Conservation (phyloP, 306 rosid species). For the Cicer arietinum region DNA sequence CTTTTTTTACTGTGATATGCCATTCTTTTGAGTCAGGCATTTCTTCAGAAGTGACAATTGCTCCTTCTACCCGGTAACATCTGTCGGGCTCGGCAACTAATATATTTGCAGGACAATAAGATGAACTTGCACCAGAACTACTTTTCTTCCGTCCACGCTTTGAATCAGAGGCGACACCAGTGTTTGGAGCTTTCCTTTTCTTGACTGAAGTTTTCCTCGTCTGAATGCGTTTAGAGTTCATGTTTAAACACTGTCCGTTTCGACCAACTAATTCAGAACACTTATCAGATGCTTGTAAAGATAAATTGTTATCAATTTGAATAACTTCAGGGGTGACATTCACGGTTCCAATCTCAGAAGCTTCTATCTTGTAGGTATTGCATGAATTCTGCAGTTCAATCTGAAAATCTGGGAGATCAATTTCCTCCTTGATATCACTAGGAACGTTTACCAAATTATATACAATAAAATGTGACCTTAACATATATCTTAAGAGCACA, state of each 20-base stretch:
- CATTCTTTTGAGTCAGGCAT: conserved; percentile 59
- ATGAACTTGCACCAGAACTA: conserved; percentile 38
- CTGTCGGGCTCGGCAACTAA: conserved; percentile 63
- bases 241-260: conserved; percentile 49
- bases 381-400: conserved; percentile 6
- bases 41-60: conserved; percentile 58
- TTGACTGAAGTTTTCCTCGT: conserved; percentile 66
- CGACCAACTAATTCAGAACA: conserved; percentile 52
- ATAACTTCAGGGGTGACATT: conserved; percentile 15
- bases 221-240: conserved; percentile 52
- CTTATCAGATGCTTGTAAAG: conserved; percentile 43
- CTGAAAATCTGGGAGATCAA: conserved; percentile 46
- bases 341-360: conserved; percentile 26
- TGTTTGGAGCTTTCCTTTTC: conserved; percentile 61
- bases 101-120: conserved; percentile 62
- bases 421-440: conserved; percentile 40
- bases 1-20: conserved; percentile 71
- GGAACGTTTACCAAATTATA: conserved; percentile 38
- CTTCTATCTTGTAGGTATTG: conserved; percentile 23
- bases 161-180: conserved; percentile 40
- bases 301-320: conserved; percentile 33
- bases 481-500: conserved; percentile 48
- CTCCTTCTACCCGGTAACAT: conserved; percentile 67
- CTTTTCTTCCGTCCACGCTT: conserved; percentile 47
- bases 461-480: conserved; percentile 43